Base-by-base conservation (phyloP, 164 flowering plant species). In the Tetracentron sinense region DNA sequence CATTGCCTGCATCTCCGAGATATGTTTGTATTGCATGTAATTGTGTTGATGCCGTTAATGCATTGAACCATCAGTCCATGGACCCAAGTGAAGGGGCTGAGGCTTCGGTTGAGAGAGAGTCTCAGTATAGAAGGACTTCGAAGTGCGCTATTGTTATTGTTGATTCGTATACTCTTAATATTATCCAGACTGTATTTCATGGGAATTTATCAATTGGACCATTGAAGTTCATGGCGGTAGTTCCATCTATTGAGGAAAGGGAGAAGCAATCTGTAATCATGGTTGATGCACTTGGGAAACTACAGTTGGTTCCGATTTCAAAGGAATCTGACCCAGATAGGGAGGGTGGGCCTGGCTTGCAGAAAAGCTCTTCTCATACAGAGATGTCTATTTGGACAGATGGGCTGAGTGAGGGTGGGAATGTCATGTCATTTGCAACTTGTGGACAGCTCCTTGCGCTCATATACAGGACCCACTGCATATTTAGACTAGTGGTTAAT, bases 1-100 rank as follows among this genome's bases (percentile, higher is more conserved):
- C 87, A 19, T 69, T 92, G 72, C 85, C 96, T 1, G 66, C 73
- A 6, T 85, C 85, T 30, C 80, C 74, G n/a, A 79, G 95, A 75
- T 85, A 88, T 77, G 87, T 87, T 22, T 95, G 96, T 67, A 63
- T 95, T 54, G 90, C 82, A 12, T 89, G 89, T 63, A 67, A 75
- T 74, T 79, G 73, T 46, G 26, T 69, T 31, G 88, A 86, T 61
- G 19, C 64, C 38, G 56, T 31, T 23, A 72, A 61, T 69, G 29
- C 61, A 21, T 64, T 69, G 19, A 75, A 72, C 11, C 65, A 72
- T 54, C 73, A 78, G 56, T 62, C 61, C 23, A 30, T 27, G 69
- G 82, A 81, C 47, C 68, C 71, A 16, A 49, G 22, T 30, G 86
- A 81, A 72, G 77, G 67, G 44, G 69, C 52, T 50, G 81, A 72